Percentiles rank a stretch among this genome's conserved stretches.
Conservation (phyloP, 805 yeast genomes). For the Saccharomycopsis capsularis region DNA sequence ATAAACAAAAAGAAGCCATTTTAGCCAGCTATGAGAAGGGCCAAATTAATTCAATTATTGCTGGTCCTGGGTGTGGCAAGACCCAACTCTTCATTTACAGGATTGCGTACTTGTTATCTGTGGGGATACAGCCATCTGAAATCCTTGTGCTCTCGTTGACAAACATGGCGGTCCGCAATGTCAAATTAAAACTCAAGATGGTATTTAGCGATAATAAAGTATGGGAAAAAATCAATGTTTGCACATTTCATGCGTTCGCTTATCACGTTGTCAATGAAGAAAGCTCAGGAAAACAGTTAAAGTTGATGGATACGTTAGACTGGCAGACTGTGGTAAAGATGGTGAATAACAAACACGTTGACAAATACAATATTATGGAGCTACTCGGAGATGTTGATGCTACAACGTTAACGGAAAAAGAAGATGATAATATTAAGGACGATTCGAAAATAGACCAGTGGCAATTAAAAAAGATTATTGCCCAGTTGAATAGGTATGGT, state of each 20-base stretch:
- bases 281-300: slow-evolving; percentile 27
- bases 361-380: neutral
- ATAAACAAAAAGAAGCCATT: slow-evolving; percentile 1
- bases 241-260: slow-evolving; percentile 62
- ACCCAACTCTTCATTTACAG: slow-evolving; percentile 10
- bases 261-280: slow-evolving; percentile 39
- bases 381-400: neutral
- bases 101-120: neutral
- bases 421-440: neutral
- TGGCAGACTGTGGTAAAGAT: slow-evolving; percentile 41
- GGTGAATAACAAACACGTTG: neutral
- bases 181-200: slow-evolving; percentile 28
- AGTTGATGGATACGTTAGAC: slow-evolving; percentile 46
- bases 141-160: slow-evolving; percentile 62
- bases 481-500: neutral
- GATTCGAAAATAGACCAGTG: neutral
- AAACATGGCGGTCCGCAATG: slow-evolving; percentile 55
- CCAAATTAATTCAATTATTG: slow-evolving; percentile 6
- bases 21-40: neutral
- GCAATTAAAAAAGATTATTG: neutral
- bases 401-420: neutral
- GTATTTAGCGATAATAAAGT: slow-evolving; percentile 27
- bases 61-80: slow-evolving; percentile 22
- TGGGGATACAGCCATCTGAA: slow-evolving; percentile 39
- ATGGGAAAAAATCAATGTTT: slow-evolving; percentile 31